Conservation (phyloP, 2,329 filamentous ascomycete species). For the Phoma sp. region DNA sequence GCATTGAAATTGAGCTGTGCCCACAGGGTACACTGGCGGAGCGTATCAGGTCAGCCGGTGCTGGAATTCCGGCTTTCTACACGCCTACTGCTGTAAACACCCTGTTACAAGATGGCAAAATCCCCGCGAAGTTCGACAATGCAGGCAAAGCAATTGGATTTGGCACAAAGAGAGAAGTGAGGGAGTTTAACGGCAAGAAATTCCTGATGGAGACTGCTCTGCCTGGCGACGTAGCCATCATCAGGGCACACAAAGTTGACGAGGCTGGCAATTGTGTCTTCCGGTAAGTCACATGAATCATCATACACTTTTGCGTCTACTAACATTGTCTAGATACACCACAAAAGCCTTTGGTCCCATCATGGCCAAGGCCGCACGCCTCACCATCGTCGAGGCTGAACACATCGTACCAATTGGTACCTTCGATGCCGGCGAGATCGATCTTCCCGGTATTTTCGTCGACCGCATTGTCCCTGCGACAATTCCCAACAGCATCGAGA, state of each 20-base stretch:
- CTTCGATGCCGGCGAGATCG: slow-evolving; percentile 81
- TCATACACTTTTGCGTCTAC: background rate
- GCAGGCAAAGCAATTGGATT: slow-evolving; percentile 68
- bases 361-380: slow-evolving; percentile 89
- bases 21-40: slow-evolving; percentile 79
- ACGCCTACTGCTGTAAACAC: slow-evolving; percentile 75
- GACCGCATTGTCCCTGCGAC: slow-evolving; percentile 86
- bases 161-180: slow-evolving; percentile 71
- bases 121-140: slow-evolving; percentile 67
- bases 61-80: slow-evolving; percentile 82
- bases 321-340: slow-evolving; percentile 38
- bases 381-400: slow-evolving; percentile 94
- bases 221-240: slow-evolving; percentile 76
- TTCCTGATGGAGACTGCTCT: slow-evolving; percentile 82
- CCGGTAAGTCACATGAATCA: slow-evolving; percentile 37
- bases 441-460: slow-evolving; percentile 91
- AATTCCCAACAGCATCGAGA: slow-evolving; percentile 77
- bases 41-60: slow-evolving; percentile 74
- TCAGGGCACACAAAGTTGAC: slow-evolving; percentile 79
- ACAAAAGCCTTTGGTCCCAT: slow-evolving; percentile 49
- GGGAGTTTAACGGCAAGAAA: slow-evolving; percentile 74
- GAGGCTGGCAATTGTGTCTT: slow-evolving; percentile 80
- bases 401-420: slow-evolving; percentile 89
- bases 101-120: slow-evolving; percentile 70
- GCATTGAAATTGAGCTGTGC: slow-evolving; percentile 77